Evolutionary conservation across 257 asterid species (phyloP), one percentile per base, ranked within the genome.

Genomic region (Solanum neorickii): DNA sequence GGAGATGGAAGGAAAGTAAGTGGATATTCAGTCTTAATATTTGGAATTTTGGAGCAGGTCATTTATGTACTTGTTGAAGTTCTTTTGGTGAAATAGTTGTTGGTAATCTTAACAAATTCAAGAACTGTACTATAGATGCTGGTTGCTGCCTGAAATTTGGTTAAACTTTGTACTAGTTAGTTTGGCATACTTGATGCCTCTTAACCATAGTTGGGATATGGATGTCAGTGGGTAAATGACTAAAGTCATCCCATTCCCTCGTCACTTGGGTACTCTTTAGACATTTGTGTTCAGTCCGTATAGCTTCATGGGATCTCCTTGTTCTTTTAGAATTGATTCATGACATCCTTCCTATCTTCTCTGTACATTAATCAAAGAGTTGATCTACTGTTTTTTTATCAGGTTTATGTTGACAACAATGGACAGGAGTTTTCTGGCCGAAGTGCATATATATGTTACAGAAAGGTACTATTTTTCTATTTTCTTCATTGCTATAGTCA

Each of bases 361-460:
- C 68, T 18, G 44, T 47, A 29, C 29, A 80, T 47, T 47, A 47
- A 70, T 11, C 70, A 29, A 44, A 69, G 83, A 86, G 68, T 68
- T 52, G 44, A 65, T 59, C 85, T 76, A 33, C 62, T 16, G 46
- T 72, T 83, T 68, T 68, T 84, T 76, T 88, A 87, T 86, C 95
- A 97, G 99, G 99, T 95, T 76, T 97, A 95, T 86, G 96, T 97
- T 82, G 87, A 89, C 86, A 93, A 89, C 89, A 92, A 87, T 56
- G 99, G 99, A 87, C 94, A 95, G 86, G 98, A 94, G 91, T 86
- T 95, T 89, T 92, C 91, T 15, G 99, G 98, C 56, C 94, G 52
- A 94, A 72, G 66, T 78, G 99, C 99, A 76, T 97, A 97, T 88
- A 89, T 85, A 88, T 93, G 90, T 31, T 94, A 94, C 82, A 92